Base-by-base conservation (phyloP, 257 asterid genomes). In the Verbena officinalis region DNA sequence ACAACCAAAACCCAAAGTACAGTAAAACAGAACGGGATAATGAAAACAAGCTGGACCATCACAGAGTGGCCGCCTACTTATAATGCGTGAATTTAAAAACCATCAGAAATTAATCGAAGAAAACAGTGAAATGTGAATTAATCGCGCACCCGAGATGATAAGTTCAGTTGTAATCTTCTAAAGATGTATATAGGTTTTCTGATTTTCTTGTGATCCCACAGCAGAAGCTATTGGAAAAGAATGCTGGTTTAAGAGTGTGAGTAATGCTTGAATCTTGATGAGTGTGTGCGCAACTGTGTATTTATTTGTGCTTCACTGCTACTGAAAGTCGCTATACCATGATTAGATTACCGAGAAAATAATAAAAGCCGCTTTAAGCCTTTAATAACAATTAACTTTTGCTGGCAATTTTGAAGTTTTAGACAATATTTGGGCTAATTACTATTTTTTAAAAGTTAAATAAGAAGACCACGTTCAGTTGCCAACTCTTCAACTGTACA, bases 121-220 rank as follows among this genome's bases (percentile, higher is more conserved):
- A 45, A 46, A 20, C n/a, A 12, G 6, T 45, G 51, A n/a, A 40
- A 20, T n/a, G n/a, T n/a, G n/a, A n/a, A n/a, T n/a, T n/a, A 33
- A 19, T 33, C 59, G 9, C 40, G 59, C 34, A 68, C 66, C 66
- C 46, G 43, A 36, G 19, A 46, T 59, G 24, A n/a, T n/a, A 22
- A 46, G 24, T 44, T 48, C 55, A 15, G 53, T 0, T 16, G 17
- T 21, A 23, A 62, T 4, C 31, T 9, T 62, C n/a, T 44, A 22
- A 14, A 20, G n/a, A 39, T 15, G 16, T 46, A 45, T 16, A 55
- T 15, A 33, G 1, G 45, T 4, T 44, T 9, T 31, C 61, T 19
- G 10, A 46, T 55, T 55, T n/a, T 40, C 5, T 14, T 7, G 36
- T 13, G 7, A n/a, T 55, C 44, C 39, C 61, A 21, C 19, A 12